Base-by-base conservation (phyloP, 2,329 filamentous ascomycete genomes). In the Achaetomium macrosporum region DNA sequence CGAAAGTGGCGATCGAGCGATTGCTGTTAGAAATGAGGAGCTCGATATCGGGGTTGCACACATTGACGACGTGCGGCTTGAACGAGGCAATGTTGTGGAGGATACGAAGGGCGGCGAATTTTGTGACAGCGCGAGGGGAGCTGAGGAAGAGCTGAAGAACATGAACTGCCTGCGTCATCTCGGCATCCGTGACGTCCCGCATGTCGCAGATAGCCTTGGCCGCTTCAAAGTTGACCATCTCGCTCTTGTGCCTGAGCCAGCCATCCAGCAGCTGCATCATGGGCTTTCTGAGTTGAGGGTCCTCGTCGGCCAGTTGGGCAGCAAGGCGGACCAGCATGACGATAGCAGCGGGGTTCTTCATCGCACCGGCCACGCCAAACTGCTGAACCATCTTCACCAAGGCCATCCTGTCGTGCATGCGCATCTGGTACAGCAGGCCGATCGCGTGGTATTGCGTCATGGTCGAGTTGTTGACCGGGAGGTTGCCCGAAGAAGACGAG, bases 371-470 rank as follows among this genome's bases (percentile, higher is more conserved):
- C 49, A 86, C 85, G 48, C 90, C 90, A 68, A 96, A 97, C 71
- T 99, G 93, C 75, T 99, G 93, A n/a, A 99, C 92, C 93, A 99
- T 97, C 81, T 99, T 99, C 56, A 97, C 92, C 63, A 99, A 75
- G 19, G 93, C 91, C 93, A 99, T 99, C 64, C 93, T 84, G 71
- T 99, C 93, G 70, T 96, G 91, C 65, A 87, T 87, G 66, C 93
- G 87, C 90, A 97, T 97, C 73, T 97, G 92, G 71, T 97, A 99
- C 42, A 99, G 74, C 50, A 99, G 81, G 59, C 93, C 93, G 74
- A 99, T 96, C 59, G 93, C 93, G 71, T 99, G 93, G 71, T 99
- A 99, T 71, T 99, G 93, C 53, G 90, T 88, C 90, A 97, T 97
- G 66, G 88, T 95, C 62, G 93, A 97, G 65, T 90, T 92, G 74